Evolutionary conservation across 1,284 basidiomycete species (phyloP), one percentile per base, ranked within the genome.

Genomic region (Kalmanozyma brasiliensis): DNA sequence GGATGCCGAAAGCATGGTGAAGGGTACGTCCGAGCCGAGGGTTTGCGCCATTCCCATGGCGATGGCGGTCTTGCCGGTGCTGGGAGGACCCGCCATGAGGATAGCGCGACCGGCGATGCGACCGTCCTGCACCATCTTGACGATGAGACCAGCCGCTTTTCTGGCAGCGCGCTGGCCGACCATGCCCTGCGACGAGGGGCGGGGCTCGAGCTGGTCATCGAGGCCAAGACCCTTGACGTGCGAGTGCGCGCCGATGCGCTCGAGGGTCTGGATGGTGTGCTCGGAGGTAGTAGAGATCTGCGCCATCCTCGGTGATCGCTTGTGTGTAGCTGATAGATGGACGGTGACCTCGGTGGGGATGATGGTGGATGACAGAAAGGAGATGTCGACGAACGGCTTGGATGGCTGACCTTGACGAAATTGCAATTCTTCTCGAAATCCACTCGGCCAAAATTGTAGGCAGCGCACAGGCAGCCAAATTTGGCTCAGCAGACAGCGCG

Each of bases 51-150:
- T 98, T 59, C 92, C 79, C 85, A 98, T 88, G 9, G 94, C 94
- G 79, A 98, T 96, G 36, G 95, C 95, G 0, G 95, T 98, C 85
- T 98, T 98, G 49, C 95, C 95, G 2, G 93, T 94, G 41, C 92
- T 92, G 10, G 94, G 94, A 4, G 95, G 95, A 0, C 95, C 95
- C 16, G 94, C 94, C 83, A 98, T 96, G 52, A 98, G 85, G 84
- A 98, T 94, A 7, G 94, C 92, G 47, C 94, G 87, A 32, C 95
- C 95, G 0, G 94, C 93, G 81, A 98, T 98, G 51, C 90, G 87
- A 17, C 92, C 93, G 76, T 96, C 91, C 83, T 96, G 92, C 1
- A 98, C 94, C 94, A 98, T 96, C 84, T 92, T 94, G 76, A 98
- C 87, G 70, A 98, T 94, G 86, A 98, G 91, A 6, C 94, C 95